phyloP scores from a whole-genome alignment of 2,329 filamentous ascomycete species.

The Rutstroemia sp. region DNA sequence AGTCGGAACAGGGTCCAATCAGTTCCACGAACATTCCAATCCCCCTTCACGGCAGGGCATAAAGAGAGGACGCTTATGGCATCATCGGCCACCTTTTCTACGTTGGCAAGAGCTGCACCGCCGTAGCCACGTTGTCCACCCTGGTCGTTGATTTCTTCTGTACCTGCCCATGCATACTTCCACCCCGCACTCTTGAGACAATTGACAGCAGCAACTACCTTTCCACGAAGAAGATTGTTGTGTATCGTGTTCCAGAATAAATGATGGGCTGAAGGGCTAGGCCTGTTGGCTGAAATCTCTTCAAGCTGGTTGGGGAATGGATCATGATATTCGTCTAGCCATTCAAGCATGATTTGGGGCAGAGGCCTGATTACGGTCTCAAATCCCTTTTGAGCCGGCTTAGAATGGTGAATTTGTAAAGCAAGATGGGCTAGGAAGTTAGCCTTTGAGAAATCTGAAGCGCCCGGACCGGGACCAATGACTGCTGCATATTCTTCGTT shows the following conservation, averaged over 20 bases:
- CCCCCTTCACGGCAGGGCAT: conserved; percentile 61
- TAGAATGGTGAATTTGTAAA: conserved; percentile 70
- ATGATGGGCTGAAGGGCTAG: conserved; percentile 67
- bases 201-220: conserved; percentile 57
- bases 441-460: conserved; percentile 65
- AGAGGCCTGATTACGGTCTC: conserved; percentile 42
- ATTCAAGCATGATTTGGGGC: conserved; percentile 73
- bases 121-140: conserved; percentile 51
- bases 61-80: conserved; percentile 62
- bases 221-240: conserved; percentile 66
- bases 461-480: conserved; percentile 57
- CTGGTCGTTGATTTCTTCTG: conserved; percentile 55
- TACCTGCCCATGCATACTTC: conserved; percentile 59
- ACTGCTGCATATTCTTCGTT: conserved; percentile 49
- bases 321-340: conserved; percentile 71
- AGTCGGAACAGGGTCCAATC: conserved; percentile 83
- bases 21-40: conserved; percentile 77
- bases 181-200: conserved; percentile 72
- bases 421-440: conserved; percentile 71
- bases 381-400: conserved; percentile 27
- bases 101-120: conserved; percentile 69
- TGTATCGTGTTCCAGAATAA: conserved; percentile 85
- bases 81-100: conserved; percentile 62
- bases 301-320: conserved; percentile 61
- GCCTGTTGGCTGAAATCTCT: conserved; percentile 54